A percentile compares a stretch with the other conserved stretches of the same genome.
Evolutionary conservation across 495 filamentous ascomycete genomes (phyloP).

Genomic region (Penicillium dipodomyicola): DNA sequence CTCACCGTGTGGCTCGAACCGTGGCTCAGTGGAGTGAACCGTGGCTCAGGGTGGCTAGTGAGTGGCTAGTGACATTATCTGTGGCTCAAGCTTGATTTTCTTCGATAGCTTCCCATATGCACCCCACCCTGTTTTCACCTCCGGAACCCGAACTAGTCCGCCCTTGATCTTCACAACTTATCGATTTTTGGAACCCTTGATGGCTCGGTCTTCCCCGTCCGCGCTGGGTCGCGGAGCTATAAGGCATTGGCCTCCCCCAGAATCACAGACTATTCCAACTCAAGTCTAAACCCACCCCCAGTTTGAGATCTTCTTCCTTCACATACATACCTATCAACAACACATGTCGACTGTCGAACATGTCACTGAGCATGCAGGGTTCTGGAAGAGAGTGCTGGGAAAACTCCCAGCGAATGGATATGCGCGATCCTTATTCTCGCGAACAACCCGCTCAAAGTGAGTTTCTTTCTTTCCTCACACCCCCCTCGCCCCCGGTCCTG

Average conservation of each 20-base stretch:
- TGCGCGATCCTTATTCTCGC: conserved; percentile 32
- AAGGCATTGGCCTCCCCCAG: conserved; percentile 20
- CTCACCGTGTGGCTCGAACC: conserved; percentile 3
- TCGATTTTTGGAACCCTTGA: conserved; percentile 20
- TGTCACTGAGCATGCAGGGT: conserved; percentile 38
- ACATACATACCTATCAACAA: background rate
- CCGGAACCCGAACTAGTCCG: conserved; percentile 32
- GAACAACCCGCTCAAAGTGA: conserved; percentile 37
- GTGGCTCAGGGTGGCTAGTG: conserved; percentile 15
- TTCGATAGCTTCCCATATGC: conserved; percentile 26
- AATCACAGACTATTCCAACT: conserved; percentile 2
- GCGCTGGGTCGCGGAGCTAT: conserved; percentile 16
- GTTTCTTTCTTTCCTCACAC: conserved; percentile 5
- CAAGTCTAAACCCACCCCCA: conserved; percentile 7
- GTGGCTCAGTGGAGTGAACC: no score
- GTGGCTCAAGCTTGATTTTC: conserved; percentile 28
- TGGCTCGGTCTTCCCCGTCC: conserved; percentile 26
- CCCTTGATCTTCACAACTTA: conserved; percentile 34
- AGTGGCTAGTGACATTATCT: conserved; percentile 20
- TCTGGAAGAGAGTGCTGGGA: conserved; percentile 40
- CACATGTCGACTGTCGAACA: conserved; percentile 34
- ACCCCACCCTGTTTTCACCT: conserved; percentile 10
- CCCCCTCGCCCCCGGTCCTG: background rate
- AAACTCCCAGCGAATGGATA: conserved; percentile 36
- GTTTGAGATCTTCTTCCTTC: background rate